Evolutionary conservation across 2,329 filamentous ascomycete genomes (phyloP).

Genomic region (Arthrinium phaeospermum): DNA sequence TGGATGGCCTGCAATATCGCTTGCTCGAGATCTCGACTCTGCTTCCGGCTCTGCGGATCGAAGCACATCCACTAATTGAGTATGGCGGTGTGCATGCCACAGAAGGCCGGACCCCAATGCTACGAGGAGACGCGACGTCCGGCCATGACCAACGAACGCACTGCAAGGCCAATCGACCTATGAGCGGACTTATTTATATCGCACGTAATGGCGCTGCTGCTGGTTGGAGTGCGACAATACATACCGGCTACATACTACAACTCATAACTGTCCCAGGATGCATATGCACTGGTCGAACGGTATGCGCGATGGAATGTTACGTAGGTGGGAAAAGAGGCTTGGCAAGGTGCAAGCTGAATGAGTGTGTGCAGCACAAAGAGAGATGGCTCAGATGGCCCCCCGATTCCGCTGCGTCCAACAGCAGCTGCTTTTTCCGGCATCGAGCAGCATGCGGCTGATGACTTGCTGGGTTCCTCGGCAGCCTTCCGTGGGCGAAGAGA

Average conservation of each 20-base stretch:
- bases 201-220: background rate
- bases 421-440: background rate
- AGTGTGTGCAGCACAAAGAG: background rate
- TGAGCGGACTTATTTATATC: conserved; percentile 6
- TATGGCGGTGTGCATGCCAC: conserved; percentile 8
- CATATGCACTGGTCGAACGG: background rate
- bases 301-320: conserved; percentile 1
- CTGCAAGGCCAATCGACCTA: background rate
- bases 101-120: conserved; percentile 8
- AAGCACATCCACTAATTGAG: conserved; percentile 2
- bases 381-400: background rate
- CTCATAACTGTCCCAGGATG: background rate
- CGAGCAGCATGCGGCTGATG: conserved; percentile 11
- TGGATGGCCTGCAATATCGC: background rate
- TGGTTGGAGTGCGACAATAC: background rate
- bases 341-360: conserved; percentile 4
- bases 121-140: background rate
- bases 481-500: background rate
- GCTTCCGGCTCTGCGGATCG: background rate
- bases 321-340: conserved; percentile 7
- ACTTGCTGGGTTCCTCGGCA: conserved; percentile 12
- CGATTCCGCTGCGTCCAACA: conserved; percentile 1
- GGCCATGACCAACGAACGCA: background rate
- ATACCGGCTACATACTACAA: background rate
- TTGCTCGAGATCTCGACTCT: background rate